These are phyloP conservation scores for Sporothrix variecibatus DNA, from an alignment of 2,329 filamentous ascomycete species.

Conservation along the genomic window DNA sequence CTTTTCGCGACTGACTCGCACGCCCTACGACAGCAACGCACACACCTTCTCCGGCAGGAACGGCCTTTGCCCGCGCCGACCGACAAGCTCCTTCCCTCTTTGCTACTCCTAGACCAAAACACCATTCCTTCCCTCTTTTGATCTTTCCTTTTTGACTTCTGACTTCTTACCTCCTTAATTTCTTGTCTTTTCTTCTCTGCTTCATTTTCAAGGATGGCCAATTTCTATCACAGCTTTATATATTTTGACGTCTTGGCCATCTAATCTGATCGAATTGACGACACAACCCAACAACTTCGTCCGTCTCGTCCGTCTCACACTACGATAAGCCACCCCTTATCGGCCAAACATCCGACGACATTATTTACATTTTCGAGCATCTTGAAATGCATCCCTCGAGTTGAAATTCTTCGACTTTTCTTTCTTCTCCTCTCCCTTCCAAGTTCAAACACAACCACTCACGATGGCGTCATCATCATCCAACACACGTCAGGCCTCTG, in stretches of 20 bases:
- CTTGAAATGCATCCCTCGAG: neutral
- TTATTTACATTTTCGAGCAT: neutral
- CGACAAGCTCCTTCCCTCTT: constrained; percentile 5
- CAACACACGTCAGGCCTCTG: neutral
- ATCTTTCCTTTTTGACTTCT: neutral
- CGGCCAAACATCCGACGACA: neutral
- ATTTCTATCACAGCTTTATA: neutral
- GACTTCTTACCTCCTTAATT: neutral
- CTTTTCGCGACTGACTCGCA: neutral
- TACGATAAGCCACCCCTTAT: neutral
- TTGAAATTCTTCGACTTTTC: neutral
- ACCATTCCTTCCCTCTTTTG: neutral
- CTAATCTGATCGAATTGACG: neutral
- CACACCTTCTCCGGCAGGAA: neutral
- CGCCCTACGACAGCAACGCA: neutral
- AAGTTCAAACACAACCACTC: neutral
- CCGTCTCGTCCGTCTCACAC: neutral
- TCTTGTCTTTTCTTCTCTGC: neutral
- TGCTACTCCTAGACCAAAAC: neutral
- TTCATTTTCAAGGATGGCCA: constrained; percentile 1
- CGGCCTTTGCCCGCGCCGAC: neutral
- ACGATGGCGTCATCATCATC: constrained; percentile 8
- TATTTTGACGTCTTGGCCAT: neutral
- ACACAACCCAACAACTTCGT: neutral
- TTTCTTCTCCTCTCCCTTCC: neutral